These are phyloP conservation scores for Epichloe scottii DNA, from an alignment of 2,329 filamentous ascomycete genomes.

Conservation along the genomic window DNA sequence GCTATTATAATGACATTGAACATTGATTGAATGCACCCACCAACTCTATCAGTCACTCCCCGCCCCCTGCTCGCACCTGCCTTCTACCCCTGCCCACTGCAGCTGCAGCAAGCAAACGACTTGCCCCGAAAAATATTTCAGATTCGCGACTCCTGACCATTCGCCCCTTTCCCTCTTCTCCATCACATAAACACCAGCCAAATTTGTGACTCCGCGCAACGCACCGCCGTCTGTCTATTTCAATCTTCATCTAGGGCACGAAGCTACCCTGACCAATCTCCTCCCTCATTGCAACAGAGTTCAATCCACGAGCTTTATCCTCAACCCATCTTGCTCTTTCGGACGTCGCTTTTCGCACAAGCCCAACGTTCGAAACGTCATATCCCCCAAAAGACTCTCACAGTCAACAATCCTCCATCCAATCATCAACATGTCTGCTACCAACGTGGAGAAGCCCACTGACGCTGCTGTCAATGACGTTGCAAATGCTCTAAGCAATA, in stretches of 20 bases:
- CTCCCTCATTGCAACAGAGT: slow-evolving; percentile 61
- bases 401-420: slow-evolving; percentile 33
- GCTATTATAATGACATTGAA: background rate
- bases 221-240: slow-evolving; percentile 32
- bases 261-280: slow-evolving; percentile 63
- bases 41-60: background rate
- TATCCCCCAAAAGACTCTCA: slow-evolving; percentile 23
- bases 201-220: slow-evolving; percentile 35
- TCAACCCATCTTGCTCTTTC: slow-evolving; percentile 17
- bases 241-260: slow-evolving; percentile 62
- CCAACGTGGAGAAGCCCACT: slow-evolving; percentile 49
- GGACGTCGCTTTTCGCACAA: slow-evolving; percentile 30
- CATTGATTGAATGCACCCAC: background rate
- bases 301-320: slow-evolving; percentile 32
- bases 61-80: slow-evolving; percentile 1
- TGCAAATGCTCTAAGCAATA: slow-evolving; percentile 62
- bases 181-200: slow-evolving; percentile 32
- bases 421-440: slow-evolving; percentile 69
- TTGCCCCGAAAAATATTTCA: slow-evolving; percentile 27
- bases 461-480: slow-evolving; percentile 62
- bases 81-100: slow-evolving; percentile 2
- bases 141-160: slow-evolving; percentile 19
- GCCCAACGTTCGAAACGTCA: slow-evolving; percentile 28
- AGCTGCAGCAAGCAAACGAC: slow-evolving; percentile 5
- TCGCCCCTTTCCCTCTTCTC: slow-evolving; percentile 20